These are phyloP conservation scores for Mycena citricolor DNA, from an alignment of 1,284 basidiomycete genomes.

Conservation along the genomic window DNA sequence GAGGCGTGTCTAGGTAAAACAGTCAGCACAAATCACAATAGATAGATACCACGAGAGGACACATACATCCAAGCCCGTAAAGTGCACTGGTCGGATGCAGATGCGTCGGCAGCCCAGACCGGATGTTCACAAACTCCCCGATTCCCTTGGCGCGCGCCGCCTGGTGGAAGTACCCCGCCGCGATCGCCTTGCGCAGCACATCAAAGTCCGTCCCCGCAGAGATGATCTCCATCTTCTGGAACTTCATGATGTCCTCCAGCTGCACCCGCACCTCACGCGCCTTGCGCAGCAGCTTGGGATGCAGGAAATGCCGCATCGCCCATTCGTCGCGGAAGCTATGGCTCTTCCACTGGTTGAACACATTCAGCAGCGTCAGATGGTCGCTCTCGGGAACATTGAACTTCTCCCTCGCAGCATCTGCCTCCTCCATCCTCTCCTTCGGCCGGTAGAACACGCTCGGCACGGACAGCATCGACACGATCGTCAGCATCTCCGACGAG, in stretches of 20 bases:
- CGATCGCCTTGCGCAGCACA: constrained; percentile 99
- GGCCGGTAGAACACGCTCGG: constrained; percentile 72
- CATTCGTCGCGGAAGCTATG: constrained; percentile 81
- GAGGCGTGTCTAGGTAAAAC: constrained; percentile 75
- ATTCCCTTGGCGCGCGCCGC: constrained; percentile 98
- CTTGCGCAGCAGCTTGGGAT: constrained; percentile 78
- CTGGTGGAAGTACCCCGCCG: constrained; percentile 99
- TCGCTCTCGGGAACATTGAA: constrained; percentile 95
- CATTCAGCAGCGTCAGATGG: constrained; percentile 91
- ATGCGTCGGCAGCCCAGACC: constrained; percentile 91
- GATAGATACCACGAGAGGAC: too few species aligned
- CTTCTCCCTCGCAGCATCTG: constrained; percentile 71
- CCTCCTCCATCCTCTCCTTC: constrained; percentile 66
- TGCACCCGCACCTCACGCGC: constrained; percentile 95
- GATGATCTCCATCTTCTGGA: constrained; percentile 81
- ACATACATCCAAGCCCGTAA: constrained; percentile 92
- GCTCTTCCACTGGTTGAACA: constrained; percentile 89
- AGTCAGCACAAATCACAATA: constrained; percentile 23
- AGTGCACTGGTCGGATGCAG: constrained; percentile 96
- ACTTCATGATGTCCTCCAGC: constrained; percentile 90
- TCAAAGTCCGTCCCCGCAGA: constrained; percentile 80
- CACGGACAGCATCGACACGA: constrained; percentile 89
- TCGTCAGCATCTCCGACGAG: constrained; percentile 92
- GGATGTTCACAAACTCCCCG: constrained; percentile 96
- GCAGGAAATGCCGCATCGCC: constrained; percentile 92